Percentiles rank a stretch among this genome's conserved stretches.
Evolutionary conservation across 306 rosid genomes (phyloP).

Genomic region (Acacia acuminata): DNA sequence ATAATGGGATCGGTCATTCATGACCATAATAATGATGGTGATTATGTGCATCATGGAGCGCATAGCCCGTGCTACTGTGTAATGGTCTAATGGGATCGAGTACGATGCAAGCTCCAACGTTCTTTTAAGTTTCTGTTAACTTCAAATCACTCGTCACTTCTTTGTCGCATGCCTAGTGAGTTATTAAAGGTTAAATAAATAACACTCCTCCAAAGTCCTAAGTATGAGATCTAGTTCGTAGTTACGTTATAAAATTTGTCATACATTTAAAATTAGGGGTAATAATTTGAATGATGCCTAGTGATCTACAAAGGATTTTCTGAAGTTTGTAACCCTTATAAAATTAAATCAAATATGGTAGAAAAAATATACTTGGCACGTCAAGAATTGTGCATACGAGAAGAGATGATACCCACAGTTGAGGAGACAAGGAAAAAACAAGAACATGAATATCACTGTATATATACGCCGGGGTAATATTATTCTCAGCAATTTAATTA

Average conservation of each 20-base stretch:
- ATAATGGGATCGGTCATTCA: background rate
- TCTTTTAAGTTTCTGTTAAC: background rate
- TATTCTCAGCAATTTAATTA: background rate
- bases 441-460: background rate
- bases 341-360: background rate
- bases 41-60: background rate
- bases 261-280: too few species aligned
- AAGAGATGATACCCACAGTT: background rate
- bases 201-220: too few species aligned
- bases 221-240: too few species aligned
- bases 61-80: background rate
- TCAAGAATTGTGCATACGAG: background rate
- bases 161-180: background rate
- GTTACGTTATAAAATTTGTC: too few species aligned
- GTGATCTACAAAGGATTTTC: too few species aligned
- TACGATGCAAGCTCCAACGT: background rate
- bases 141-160: background rate
- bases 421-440: background rate
- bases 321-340: too few species aligned
- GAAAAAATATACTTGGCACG: background rate
- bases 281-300: background rate
- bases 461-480: background rate
- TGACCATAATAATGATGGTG: background rate
- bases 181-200: background rate
- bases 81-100: background rate